Evolutionary conservation across 2,329 filamentous ascomycete genomes (phyloP).

Genomic region (Graphilbum sp.): DNA sequence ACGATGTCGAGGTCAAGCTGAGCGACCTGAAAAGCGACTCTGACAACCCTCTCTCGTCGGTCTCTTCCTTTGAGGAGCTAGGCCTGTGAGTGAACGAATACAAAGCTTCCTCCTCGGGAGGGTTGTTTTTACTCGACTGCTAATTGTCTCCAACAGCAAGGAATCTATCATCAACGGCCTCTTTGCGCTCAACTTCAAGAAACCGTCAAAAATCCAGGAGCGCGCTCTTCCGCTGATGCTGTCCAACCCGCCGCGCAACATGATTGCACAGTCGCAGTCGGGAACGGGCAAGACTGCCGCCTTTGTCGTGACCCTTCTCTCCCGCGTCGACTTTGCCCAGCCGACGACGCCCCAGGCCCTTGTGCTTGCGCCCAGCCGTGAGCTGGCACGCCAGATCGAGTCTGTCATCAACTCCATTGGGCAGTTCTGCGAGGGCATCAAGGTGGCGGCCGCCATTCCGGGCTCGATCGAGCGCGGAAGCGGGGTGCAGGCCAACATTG

Average conservation of each 20-base stretch:
- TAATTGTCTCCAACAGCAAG: constrained; percentile 18
- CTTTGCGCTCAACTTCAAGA: constrained; percentile 69
- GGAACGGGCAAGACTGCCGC: constrained; percentile 96
- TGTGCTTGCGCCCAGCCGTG: constrained; percentile 79
- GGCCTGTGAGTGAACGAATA: constrained; percentile 48
- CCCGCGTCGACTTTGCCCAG: constrained; percentile 60
- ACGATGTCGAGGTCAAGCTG: constrained; percentile 83
- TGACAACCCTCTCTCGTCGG: constrained; percentile 75
- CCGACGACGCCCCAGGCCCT: constrained; percentile 66
- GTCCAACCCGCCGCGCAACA: constrained; percentile 70
- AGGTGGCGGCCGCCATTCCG: constrained; percentile 69
- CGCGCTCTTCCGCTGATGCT: constrained; percentile 83
- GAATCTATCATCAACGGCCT: constrained; percentile 61
- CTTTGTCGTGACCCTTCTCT: constrained; percentile 83
- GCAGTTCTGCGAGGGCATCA: constrained; percentile 60
- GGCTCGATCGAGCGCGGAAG: constrained; percentile 54
- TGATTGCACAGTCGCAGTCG: constrained; percentile 98
- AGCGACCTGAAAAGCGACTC: constrained; percentile 77
- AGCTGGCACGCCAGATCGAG: constrained; percentile 87
- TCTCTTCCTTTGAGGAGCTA: constrained; percentile 69
- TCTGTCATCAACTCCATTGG: constrained; percentile 74
- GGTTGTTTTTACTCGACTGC: not conserved
- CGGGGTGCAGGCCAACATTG: constrained; percentile 56
- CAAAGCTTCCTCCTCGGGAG: not conserved
- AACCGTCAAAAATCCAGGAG: constrained; percentile 96